A percentile compares a stretch with the other conserved stretches of the same genome.
These are phyloP conservation scores for Erodium maritimum DNA, from an alignment of 345 rosid genomes.

Conservation along the genomic window DNA sequence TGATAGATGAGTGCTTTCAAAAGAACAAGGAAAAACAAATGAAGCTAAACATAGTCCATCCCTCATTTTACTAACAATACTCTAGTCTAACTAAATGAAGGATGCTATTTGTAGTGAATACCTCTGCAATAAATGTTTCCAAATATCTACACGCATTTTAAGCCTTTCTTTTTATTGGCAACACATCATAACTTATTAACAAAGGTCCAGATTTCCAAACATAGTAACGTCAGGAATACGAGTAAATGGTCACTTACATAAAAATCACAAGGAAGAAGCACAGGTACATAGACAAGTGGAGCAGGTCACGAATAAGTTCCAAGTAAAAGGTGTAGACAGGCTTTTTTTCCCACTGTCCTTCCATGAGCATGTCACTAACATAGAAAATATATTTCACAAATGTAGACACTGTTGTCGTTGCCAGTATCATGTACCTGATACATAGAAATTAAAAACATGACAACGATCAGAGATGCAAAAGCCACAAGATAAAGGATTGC, in stretches of 20 bases:
- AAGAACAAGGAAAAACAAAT: no score
- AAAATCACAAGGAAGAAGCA: slow-evolving; percentile 95
- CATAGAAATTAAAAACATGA: background rate
- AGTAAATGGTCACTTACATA: slow-evolving; percentile 46
- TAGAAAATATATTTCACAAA: slow-evolving; percentile 81
- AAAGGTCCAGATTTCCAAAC: no score
- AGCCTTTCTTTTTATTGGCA: background rate
- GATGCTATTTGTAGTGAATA: background rate
- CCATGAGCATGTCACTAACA: slow-evolving; percentile 83
- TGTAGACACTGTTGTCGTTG: slow-evolving; percentile 72
- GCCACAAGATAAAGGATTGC: background rate
- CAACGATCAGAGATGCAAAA: background rate
- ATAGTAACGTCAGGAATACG: no score
- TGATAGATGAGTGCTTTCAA: no score
- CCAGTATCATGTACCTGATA: slow-evolving; percentile 86
- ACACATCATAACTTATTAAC: no score
- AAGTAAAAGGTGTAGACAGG: slow-evolving; percentile 87
- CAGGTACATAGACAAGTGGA: slow-evolving; percentile 84
- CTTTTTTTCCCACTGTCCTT: slow-evolving; percentile 95
- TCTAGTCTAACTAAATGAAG: background rate
- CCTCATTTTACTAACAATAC: no score
- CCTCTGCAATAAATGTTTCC: background rate
- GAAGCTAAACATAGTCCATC: no score
- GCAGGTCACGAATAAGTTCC: slow-evolving; percentile 91
- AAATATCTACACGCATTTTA: no score